phyloP scores from a whole-genome alignment of 257 asterid genomes.

The Nicotiana attenuata region DNA sequence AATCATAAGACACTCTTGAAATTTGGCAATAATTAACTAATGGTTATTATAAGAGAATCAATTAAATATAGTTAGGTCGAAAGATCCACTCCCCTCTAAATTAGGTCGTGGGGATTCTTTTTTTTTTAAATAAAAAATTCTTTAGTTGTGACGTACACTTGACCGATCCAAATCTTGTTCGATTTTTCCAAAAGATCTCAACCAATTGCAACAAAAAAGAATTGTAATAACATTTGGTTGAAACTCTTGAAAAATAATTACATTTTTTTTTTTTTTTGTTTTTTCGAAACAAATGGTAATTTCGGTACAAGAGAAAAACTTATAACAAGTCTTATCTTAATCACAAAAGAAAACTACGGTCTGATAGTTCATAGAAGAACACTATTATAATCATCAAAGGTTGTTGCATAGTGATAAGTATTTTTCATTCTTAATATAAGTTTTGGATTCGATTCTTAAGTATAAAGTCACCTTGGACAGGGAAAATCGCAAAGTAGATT shows the following conservation, averaged over 20 bases:
- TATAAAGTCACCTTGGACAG: background rate
- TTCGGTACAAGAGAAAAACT: background rate
- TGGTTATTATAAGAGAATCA: background rate
- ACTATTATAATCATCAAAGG: background rate
- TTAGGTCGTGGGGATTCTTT: background rate
- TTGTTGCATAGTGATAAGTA: background rate
- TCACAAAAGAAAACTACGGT: too few species aligned
- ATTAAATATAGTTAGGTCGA: background rate
- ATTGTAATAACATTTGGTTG: background rate
- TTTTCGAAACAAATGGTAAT: background rate
- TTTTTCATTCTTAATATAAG: rapidly evolving
- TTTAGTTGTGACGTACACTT: background rate
- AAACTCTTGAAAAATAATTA: background rate
- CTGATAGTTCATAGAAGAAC: too few species aligned
- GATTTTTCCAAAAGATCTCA: too few species aligned
- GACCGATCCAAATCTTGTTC: background rate
- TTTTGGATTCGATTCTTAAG: background rate
- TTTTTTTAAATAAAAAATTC: background rate
- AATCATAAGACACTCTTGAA: conserved; percentile 13
- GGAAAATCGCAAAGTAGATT: too few species aligned
- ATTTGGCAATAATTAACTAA: background rate
- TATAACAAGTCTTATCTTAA: too few species aligned
- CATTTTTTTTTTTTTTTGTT: background rate
- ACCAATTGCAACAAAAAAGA: background rate
- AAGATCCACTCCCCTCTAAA: background rate